Evolutionary conservation across 1,284 basidiomycete species (phyloP).

Genomic region (Marasmius fiardii): DNA sequence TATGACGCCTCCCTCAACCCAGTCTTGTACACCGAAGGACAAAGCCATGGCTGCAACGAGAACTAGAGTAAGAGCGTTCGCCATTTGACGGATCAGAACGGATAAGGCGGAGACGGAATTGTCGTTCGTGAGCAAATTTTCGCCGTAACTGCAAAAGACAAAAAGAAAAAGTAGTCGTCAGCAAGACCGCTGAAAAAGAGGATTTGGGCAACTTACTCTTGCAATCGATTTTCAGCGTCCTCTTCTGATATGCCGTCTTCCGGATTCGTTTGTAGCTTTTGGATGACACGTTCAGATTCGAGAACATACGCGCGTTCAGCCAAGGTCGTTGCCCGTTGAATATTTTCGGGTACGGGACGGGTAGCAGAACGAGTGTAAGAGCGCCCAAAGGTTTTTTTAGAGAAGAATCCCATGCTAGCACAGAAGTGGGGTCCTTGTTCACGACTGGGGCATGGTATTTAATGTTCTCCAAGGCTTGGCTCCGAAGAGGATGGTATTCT

Average conservation of each 20-base stretch:
- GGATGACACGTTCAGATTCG: neutral
- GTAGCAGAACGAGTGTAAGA: slow-evolving; percentile 2
- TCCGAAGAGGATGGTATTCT: too few species aligned
- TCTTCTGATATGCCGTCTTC: slow-evolving; percentile 3
- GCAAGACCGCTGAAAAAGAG: neutral
- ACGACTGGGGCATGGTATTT: too few species aligned
- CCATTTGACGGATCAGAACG: slow-evolving; percentile 32
- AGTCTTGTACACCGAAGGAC: slow-evolving; percentile 60
- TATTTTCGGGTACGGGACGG: neutral
- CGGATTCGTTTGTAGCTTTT: slow-evolving; percentile 4
- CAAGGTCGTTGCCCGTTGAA: neutral
- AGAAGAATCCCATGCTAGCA: neutral
- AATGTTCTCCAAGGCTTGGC: too few species aligned
- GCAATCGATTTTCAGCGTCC: neutral
- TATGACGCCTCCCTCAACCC: slow-evolving; percentile 64
- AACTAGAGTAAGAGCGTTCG: slow-evolving; percentile 36
- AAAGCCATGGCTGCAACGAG: slow-evolving; percentile 59
- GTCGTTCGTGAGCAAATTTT: slow-evolving; percentile 31
- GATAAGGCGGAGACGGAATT: slow-evolving; percentile 29
- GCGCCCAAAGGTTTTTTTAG: neutral
- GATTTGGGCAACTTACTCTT: slow-evolving; percentile 2
- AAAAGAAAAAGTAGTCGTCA: neutral
- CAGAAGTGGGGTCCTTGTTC: too few species aligned
- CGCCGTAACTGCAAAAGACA: slow-evolving; percentile 25
- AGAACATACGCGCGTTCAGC: slow-evolving; percentile 1